Evolutionary conservation across 306 rosid species (phyloP).

Genomic region (Inga oerstediana): DNA sequence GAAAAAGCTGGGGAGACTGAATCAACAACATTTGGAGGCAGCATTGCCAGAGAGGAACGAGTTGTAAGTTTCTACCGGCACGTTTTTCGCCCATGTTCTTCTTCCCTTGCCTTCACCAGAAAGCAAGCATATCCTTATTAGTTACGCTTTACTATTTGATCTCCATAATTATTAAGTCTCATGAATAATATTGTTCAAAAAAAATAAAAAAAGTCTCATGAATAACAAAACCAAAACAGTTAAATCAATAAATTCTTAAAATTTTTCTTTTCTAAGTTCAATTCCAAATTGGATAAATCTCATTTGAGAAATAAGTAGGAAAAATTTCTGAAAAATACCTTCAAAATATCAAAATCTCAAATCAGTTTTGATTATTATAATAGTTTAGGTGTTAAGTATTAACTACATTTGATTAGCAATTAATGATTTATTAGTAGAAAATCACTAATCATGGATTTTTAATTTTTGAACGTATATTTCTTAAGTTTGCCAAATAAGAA

Average conservation of each 20-base stretch:
- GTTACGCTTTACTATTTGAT: neutral
- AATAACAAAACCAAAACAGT: neutral
- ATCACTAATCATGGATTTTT: too few relatives aligned
- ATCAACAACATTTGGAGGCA: slow-evolving; percentile 19
- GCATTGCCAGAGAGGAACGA: neutral
- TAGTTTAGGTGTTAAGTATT: too few relatives aligned
- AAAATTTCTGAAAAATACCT: too few relatives aligned
- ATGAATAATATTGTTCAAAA: too few relatives aligned
- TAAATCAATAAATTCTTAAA: neutral
- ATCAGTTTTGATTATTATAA: too few relatives aligned
- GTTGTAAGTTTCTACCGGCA: neutral
- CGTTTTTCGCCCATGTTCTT: neutral
- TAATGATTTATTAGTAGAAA: too few relatives aligned
- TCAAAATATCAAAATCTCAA: too few relatives aligned
- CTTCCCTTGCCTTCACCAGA: slow-evolving; percentile 2
- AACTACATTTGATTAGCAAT: too few relatives aligned
- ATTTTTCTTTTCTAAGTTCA: neutral
- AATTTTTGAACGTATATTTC: too few relatives aligned
- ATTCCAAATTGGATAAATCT: neutral
- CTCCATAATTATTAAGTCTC: neutral
- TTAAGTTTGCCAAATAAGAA: too few relatives aligned
- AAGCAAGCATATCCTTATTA: neutral
- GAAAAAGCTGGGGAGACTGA: neutral
- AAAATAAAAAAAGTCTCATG: neutral
- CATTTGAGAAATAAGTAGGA: too few relatives aligned